Base-by-base conservation (phyloP, 192 early-diverging fungal species). In the Ramicandelaber brevisporus region DNA sequence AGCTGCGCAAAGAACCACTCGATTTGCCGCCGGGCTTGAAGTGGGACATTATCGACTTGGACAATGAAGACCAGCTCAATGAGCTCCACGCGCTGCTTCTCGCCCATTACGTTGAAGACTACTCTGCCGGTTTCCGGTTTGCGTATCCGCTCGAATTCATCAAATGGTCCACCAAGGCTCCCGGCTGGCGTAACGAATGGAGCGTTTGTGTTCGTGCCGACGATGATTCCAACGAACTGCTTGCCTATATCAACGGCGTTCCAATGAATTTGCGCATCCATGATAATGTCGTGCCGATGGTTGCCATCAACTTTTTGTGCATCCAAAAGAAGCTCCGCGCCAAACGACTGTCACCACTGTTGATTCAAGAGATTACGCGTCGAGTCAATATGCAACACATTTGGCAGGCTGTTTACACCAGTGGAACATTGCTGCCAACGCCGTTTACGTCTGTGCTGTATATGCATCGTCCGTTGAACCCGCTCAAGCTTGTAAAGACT, bases 371-470 rank as follows among this genome's bases (percentile, higher is more conserved):
- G 50, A 75, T 98, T 18, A 98, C 93, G 3, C 65, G 93, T 16
- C 70, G 80, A 9, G 78, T 83, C 20, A 77, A 98, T 48, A 41
- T 84, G 16, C 61, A 73, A 33, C 84, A 82, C 16, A 82, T 88
- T 28, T 98, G 95, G 70, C 93, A 98, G 51, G 93, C 93, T 15
- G 74, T 82, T 4, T 98, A 96, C 53, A 98, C 93, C 21, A 87
- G 78, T 9, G 93, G 93, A 19, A 62, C 70, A 14, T 64, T 72
- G 29, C 44, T 98, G 30, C 93, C 93, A 13, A 93, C 73, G 45
- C 84, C 93, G 0, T 49, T 98, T 21, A 43, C 77, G 4, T 75
- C 61, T 1, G 73, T 70, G 37, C 51, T 64, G 34, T 98, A 98
- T 51, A 92, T 64, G 47, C 93, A 98, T 41, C 77, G 93, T 12